Base-by-base conservation (phyloP, 371 early-diverging fungal species). In the Fennellomyces sp. region DNA sequence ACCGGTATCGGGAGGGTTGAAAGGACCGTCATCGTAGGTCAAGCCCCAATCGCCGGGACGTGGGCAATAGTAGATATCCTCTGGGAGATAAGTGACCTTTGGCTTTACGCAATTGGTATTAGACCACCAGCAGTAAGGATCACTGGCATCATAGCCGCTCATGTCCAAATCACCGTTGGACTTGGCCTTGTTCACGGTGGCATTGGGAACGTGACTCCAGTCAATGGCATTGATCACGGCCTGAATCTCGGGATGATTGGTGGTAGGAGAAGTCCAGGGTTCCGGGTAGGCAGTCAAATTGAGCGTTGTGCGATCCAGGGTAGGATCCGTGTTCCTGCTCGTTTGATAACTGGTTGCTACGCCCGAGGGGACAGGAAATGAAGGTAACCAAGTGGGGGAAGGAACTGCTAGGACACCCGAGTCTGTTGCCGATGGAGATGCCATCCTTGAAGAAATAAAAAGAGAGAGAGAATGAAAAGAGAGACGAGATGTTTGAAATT, bases 101-200 rank as follows among this genome's bases (percentile, higher is more conserved):
- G 77, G 77, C 47, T 63, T 65, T 12, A 75, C 66, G 55, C 80
- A 80, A 56, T 75, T 75, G 30, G 69, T 69, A 35, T 69, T 60
- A 21, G 75, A 70, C 80, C 80, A 80, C 80, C 80, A 80, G 65
- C 80, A 80, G 60, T 73, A 61, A 30, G 70, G 65, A 56, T 80
- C 81, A 26, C n/a, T 26, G 0, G 38, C 70, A 39, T 71, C 64
- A 25, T 77, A 80, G 15, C 64, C 58, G 38, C 19, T 29, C 38
- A 56, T 45, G 45, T 58, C 50, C 8, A 65, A 38, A 35, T 64
- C 65, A 31, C 72, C 68, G 21, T 60, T 55, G 27, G 38, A 19
- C 15, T 59, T 26, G 11, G 56, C 65, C 50, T 64, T 72, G 36
- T 55, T 23, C n/a, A 70, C 48, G 7, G 81, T 62, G 0, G 81